Percentiles rank a stretch among this genome's conserved stretches.
phyloP scores from a whole-genome alignment of 2,329 filamentous ascomycete genomes.

The Chaetoscypha palmicola region DNA sequence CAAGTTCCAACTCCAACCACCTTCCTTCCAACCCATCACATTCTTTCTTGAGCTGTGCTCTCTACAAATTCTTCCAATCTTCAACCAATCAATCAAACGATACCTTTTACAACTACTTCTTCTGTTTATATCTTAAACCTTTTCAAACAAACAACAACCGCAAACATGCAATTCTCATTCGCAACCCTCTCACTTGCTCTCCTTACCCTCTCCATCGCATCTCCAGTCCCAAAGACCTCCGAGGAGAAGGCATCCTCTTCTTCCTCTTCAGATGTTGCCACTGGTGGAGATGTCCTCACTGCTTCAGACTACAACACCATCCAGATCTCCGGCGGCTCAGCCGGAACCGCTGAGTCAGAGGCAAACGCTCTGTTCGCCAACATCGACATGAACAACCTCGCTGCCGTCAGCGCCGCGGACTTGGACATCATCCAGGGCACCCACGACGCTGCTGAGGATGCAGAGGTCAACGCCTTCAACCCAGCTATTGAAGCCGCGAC shows the following conservation, averaged over 20 bases:
- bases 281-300: constrained; percentile 30
- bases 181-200: constrained; percentile 24
- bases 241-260: constrained; percentile 2
- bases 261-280: constrained; percentile 4
- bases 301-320: constrained; percentile 37
- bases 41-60: constrained; percentile 27
- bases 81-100: constrained; percentile 6
- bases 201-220: constrained; percentile 25
- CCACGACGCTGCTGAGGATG: constrained; percentile 46
- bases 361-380: constrained; percentile 35
- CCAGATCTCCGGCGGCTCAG: constrained; percentile 41
- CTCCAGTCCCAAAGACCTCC: constrained; percentile 25
- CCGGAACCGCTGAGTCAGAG: constrained; percentile 39
- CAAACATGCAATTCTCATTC: constrained; percentile 33
- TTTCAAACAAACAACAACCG: constrained; percentile 4
- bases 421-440: constrained; percentile 43
- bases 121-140: constrained; percentile 20
- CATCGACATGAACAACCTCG: constrained; percentile 38
- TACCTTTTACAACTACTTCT: constrained; percentile 6
- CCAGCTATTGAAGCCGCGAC: constrained; percentile 42
- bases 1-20: constrained; percentile 3
- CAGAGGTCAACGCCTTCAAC: constrained; percentile 48
- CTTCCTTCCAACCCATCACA: constrained; percentile 10
- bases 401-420: constrained; percentile 39
- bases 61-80: constrained; percentile 10